A percentile compares a stretch with the other conserved stretches of the same genome.
Evolutionary conservation across 352 stramenopile species (phyloP).

Genomic region (Pythium guiyangense): DNA sequence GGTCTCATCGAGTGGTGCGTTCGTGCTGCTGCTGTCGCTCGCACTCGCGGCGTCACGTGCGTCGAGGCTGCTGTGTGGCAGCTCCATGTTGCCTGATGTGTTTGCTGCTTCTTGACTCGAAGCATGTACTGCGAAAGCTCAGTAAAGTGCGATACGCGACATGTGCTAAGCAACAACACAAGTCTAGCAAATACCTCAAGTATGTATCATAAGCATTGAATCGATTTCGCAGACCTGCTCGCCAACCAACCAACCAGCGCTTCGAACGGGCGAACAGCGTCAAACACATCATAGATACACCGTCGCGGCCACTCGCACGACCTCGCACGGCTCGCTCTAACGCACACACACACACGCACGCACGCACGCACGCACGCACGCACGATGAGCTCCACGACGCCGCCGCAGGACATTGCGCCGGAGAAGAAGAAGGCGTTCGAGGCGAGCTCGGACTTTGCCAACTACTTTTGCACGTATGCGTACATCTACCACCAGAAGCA

Average conservation of each 20-base stretch:
- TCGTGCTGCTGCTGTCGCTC: not conserved
- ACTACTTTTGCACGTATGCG: conserved; percentile 90
- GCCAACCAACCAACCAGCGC: too few species aligned
- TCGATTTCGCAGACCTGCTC: too few species aligned
- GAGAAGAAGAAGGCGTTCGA: conserved; percentile 85
- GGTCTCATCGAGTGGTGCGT: not conserved
- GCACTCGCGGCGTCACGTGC: not conserved
- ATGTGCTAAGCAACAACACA: too few species aligned
- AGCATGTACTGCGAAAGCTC: too few species aligned
- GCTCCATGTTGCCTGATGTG: not conserved
- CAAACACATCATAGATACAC: too few species aligned
- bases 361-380: conserved; percentile 7
- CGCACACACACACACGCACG: not conserved
- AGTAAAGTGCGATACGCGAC: too few species aligned
- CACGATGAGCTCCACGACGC: conserved; percentile 13
- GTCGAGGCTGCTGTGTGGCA: not conserved
- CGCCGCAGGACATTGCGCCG: conserved; percentile 48
- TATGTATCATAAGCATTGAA: too few species aligned
- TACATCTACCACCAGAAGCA: conserved; percentile 95
- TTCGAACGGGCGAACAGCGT: too few species aligned
- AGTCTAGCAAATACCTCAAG: too few species aligned
- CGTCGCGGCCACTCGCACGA: too few species aligned
- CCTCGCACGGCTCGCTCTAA: too few species aligned
- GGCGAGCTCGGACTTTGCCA: conserved; percentile 83
- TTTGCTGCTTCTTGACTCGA: not conserved